phyloP scores from a whole-genome alignment of 306 rosid genomes.

The Vigna angularis region DNA sequence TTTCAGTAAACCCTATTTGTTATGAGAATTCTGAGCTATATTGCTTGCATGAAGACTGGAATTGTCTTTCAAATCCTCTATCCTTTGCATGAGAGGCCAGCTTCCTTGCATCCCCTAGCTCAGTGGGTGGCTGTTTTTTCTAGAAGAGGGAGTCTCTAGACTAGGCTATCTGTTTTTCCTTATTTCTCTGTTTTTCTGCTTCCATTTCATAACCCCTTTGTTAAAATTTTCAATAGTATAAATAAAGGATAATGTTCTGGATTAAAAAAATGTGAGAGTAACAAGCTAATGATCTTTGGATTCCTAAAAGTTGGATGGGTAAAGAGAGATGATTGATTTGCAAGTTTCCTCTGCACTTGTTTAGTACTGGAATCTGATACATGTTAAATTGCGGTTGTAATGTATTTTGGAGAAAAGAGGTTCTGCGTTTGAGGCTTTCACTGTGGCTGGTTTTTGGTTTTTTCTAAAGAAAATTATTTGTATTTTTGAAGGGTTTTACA shows the following conservation, averaged over 20 bases:
- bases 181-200: neutral
- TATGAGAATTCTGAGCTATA: neutral
- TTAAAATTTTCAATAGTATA: neutral
- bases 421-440: too few species aligned
- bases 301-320: conserved; percentile 15
- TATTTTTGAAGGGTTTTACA: too few species aligned
- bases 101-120: neutral
- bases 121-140: neutral
- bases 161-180: neutral
- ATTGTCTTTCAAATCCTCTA: neutral
- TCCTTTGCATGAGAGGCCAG: conserved; percentile 2
- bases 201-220: neutral
- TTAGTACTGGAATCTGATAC: conserved; percentile 22
- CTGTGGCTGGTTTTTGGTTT: too few species aligned
- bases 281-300: neutral
- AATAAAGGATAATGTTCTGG: conserved; percentile 12
- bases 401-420: too few species aligned
- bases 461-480: too few species aligned
- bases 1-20: too few species aligned
- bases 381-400: neutral
- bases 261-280: neutral
- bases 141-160: neutral
- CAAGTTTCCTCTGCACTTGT: neutral
- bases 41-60: neutral
- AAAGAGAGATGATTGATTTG: conserved; percentile 2